Evolutionary conservation across 306 rosid species (phyloP).

Genomic region (Glycine latifolia): DNA sequence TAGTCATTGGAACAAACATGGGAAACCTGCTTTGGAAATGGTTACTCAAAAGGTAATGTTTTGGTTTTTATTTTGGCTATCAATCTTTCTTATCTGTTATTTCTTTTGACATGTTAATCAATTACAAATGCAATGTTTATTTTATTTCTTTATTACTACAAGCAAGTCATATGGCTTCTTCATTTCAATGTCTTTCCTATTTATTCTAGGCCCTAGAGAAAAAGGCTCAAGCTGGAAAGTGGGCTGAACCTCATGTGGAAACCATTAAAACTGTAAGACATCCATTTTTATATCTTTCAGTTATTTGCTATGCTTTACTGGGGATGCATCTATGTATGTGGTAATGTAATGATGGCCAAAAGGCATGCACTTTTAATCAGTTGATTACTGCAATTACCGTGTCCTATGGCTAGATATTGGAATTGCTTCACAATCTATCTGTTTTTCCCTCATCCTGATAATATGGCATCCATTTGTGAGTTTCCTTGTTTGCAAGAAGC

Average conservation of each 20-base stretch:
- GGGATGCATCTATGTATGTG: conserved; percentile 26
- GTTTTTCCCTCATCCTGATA: conserved; percentile 28
- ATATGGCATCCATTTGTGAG: conserved; percentile 33
- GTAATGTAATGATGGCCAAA: conserved; percentile 11
- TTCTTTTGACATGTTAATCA: conserved; percentile 4
- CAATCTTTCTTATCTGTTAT: conserved; percentile 15
- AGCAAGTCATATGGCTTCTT: conserved; percentile 20
- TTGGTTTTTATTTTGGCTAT: conserved; percentile 38
- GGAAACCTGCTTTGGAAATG: conserved; percentile 72
- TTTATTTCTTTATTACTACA: conserved; percentile 33
- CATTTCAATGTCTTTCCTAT: conserved; percentile 42
- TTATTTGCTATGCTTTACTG: conserved; percentile 37
- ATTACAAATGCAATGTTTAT: conserved; percentile 27
- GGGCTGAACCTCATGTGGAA: conserved; percentile 91
- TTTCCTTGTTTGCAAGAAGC: conserved; percentile 32
- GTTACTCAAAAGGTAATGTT: conserved; percentile 73
- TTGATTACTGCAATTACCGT: conserved; percentile 23
- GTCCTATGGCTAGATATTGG: conserved; percentile 27
- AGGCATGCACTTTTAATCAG: conserved; percentile 7
- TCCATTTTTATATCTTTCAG: conserved; percentile 34
- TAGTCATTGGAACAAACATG: conserved; percentile 76
- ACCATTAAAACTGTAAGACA: conserved; percentile 79
- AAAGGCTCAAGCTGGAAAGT: conserved; percentile 77
- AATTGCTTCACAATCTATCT: conserved; percentile 29
- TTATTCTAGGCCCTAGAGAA: conserved; percentile 71